Base-by-base conservation (phyloP, 495 filamentous ascomycete genomes). In the Penicillium verhagenii region DNA sequence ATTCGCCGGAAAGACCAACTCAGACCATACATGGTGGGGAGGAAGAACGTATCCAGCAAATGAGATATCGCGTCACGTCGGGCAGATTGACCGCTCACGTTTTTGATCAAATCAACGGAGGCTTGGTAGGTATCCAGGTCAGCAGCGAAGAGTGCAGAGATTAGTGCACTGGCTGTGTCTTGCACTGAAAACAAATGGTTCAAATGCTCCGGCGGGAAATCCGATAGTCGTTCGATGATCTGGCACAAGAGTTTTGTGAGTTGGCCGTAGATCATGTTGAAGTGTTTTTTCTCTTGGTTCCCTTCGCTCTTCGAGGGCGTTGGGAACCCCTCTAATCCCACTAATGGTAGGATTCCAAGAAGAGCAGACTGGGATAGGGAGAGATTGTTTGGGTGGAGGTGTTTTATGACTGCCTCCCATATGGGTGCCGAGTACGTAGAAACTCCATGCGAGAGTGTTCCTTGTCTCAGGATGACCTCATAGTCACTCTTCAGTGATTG, bases 71-170 rank as follows among this genome's bases (percentile, higher is more conserved):
- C 91, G 50, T 92, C 90, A 50, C 83, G 78, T 42, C 88, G 85
- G 52, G 78, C 80, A 45, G 78, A 80, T 64, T 93, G 83, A 6
- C 78, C 80, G 54, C 88, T 93, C 31, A 90, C 78, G 38, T 82
- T 82, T 64, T 95, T 96, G 58, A 95, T 82, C 26, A 96, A 71
- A 56, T 91, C 87, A 4, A 93, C 78, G 4, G 88, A 82, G 20
- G 88, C 86, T 63, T 89, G 84, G 50, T 86, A 88, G 45, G 89
- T 85, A 46, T 82, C 77, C 6, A 83, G 68, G 51, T 93, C 85
- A 58, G 80, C 86, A 53, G 76, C 90, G 58, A 86, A 86, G 7
- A 94, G 79, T 4, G 86, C 76, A 5, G 85, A 80, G 14, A 92
- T 78, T 45, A 92, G 73, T 26, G 86, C 81, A 43, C 83, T 86